Conservation (phyloP, 441 rosid species). For the Euphorbia celastroides region DNA sequence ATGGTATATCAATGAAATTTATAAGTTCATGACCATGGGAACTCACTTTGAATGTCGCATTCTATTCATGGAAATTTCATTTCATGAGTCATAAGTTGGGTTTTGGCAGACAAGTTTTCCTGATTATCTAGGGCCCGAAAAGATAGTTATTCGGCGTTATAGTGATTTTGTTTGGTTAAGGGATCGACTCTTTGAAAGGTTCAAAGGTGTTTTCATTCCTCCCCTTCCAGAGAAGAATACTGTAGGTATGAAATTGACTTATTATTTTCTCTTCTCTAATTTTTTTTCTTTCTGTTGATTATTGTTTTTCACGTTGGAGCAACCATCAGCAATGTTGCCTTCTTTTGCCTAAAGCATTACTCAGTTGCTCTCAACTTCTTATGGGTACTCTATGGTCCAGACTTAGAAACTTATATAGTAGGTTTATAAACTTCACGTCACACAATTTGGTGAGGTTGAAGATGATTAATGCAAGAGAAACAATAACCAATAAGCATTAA, state of each 20-base stretch:
- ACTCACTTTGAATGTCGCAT: neutral
- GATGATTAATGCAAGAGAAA: neutral
- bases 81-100: neutral
- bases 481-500: neutral
- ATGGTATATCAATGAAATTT: neutral
- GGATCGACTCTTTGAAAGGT: slow-evolving; percentile 87
- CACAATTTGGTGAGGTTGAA: neutral
- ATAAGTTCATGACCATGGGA: neutral
- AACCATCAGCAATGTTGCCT: neutral
- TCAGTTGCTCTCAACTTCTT: neutral
- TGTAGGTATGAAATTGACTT: slow-evolving; percentile 52
- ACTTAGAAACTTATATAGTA: neutral
- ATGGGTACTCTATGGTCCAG: neutral
- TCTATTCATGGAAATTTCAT: neutral
- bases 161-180: slow-evolving; percentile 91
- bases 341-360: neutral
- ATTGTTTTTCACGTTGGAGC: neutral
- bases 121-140: slow-evolving; percentile 85
- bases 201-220: slow-evolving; percentile 87
- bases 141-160: slow-evolving; percentile 91
- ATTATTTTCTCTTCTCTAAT: neutral
- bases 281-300: slow-evolving; percentile 4
- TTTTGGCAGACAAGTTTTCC: slow-evolving; percentile 71
- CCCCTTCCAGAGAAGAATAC: slow-evolving; percentile 98
- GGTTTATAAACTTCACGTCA: neutral